Percentiles rank a stretch among this genome's conserved stretches.
Evolutionary conservation across 2,329 filamentous ascomycete species (phyloP).

Genomic region (Shiraia bambusicola): DNA sequence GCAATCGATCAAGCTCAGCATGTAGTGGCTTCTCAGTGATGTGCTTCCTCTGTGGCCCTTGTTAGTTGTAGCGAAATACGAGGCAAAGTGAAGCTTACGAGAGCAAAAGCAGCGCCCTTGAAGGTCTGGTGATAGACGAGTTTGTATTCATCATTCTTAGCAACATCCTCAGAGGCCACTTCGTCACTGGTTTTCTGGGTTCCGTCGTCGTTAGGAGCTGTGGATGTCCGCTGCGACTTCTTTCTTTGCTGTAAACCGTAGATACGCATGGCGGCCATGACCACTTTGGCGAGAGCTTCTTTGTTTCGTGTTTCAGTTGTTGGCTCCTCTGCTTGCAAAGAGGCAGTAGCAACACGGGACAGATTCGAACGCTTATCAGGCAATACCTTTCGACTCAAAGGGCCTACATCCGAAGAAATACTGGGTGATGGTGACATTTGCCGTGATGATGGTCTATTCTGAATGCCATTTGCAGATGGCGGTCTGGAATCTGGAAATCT

Average conservation of each 20-base stretch:
- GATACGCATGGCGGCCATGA: slow-evolving; percentile 57
- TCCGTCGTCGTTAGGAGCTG: slow-evolving; percentile 19
- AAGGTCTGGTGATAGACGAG: slow-evolving; percentile 55
- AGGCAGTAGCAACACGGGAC: slow-evolving; percentile 38
- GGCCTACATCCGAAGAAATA: slow-evolving; percentile 34
- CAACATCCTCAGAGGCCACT: slow-evolving; percentile 29
- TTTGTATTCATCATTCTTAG: slow-evolving; percentile 55
- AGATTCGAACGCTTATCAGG: slow-evolving; percentile 37
- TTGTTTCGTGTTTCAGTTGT: slow-evolving; percentile 50
- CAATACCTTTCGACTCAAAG: slow-evolving; percentile 33
- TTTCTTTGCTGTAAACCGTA: slow-evolving; percentile 52
- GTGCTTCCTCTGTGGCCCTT: slow-evolving; percentile 36
- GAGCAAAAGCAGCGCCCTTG: slow-evolving; percentile 52
- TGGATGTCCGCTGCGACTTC: slow-evolving; percentile 31
- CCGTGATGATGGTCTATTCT: slow-evolving; percentile 26
- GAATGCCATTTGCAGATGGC: slow-evolving; percentile 23
- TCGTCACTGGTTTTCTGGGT: slow-evolving; percentile 19
- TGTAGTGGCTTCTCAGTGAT: slow-evolving; percentile 43
- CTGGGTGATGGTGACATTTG: slow-evolving; percentile 37
- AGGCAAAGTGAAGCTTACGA: slow-evolving; percentile 30
- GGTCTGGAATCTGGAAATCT: slow-evolving; percentile 28
- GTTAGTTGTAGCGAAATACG: not conserved
- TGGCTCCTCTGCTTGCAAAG: slow-evolving; percentile 33
- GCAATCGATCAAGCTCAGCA: slow-evolving; percentile 45
- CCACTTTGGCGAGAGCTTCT: slow-evolving; percentile 51